These are phyloP conservation scores for Suillus sp. DNA, from an alignment of 768 basidiomycete genomes.

Conservation along the genomic window DNA sequence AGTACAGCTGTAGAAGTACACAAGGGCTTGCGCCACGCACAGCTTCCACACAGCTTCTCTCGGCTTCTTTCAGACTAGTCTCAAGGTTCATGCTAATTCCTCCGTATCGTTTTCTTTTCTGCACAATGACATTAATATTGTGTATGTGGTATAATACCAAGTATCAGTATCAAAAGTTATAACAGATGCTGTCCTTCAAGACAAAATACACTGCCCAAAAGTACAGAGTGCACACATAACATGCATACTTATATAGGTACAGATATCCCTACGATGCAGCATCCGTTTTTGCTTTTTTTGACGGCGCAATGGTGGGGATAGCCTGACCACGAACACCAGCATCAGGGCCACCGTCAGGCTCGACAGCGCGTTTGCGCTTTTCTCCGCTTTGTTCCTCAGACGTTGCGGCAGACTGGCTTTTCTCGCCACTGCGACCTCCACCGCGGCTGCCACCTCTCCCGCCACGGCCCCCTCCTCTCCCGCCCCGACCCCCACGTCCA, in stretches of 20 bases:
- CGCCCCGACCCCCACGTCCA: conserved; percentile 29
- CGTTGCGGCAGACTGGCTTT: conserved; percentile 24
- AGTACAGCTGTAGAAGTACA: too few relatives aligned
- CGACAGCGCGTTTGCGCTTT: conserved; percentile 76
- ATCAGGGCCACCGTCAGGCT: conserved; percentile 77
- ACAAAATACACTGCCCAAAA: conserved; percentile 14
- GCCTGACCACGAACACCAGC: conserved; percentile 63
- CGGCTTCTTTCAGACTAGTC: too few relatives aligned
- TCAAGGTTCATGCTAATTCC: neutral
- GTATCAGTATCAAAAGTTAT: neutral
- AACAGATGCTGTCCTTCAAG: neutral
- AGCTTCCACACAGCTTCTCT: too few relatives aligned
- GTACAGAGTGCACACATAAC: conserved; percentile 9
- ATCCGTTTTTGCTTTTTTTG: conserved; percentile 47
- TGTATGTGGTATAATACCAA: neutral
- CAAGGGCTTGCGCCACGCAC: too few relatives aligned
- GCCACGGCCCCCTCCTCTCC: conserved; percentile 39
- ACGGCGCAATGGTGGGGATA: conserved; percentile 48
- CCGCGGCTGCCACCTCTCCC: conserved; percentile 36
- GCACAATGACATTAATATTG: neutral
- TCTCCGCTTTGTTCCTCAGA: conserved; percentile 58
- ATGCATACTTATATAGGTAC: neutral
- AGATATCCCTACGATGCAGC: conserved; percentile 23
- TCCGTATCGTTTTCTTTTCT: neutral
- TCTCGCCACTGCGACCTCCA: conserved; percentile 19